phyloP scores from a whole-genome alignment of 2,329 filamentous ascomycete species.

The Penicillium sp. region DNA sequence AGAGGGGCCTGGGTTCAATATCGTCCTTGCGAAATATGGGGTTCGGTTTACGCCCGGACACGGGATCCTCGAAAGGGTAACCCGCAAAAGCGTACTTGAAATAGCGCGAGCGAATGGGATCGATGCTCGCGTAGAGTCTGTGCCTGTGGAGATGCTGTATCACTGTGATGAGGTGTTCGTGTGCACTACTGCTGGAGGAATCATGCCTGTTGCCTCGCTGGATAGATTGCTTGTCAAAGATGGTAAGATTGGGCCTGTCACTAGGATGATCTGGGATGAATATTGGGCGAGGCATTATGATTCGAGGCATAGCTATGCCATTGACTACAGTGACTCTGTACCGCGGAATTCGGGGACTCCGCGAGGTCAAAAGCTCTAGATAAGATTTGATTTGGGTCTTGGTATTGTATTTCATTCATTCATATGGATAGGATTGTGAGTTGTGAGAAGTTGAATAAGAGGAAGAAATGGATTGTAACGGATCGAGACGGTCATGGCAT shows the following conservation, averaged over 20 bases:
- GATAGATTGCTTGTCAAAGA: constrained; percentile 47
- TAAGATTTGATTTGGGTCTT: background rate
- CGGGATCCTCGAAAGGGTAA: constrained; percentile 53
- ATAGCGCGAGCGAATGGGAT: constrained; percentile 37
- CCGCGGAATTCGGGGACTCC: background rate
- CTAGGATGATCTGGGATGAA: constrained; percentile 52
- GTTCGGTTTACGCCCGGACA: constrained; percentile 50
- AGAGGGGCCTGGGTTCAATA: constrained; percentile 54
- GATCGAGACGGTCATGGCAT: background rate
- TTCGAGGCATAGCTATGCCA: constrained; percentile 34
- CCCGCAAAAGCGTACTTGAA: constrained; percentile 53
- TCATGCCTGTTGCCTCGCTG: constrained; percentile 54
- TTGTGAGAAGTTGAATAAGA: background rate
- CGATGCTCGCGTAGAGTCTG: constrained; percentile 43
- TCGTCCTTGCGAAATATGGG: constrained; percentile 50
- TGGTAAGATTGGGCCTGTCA: constrained; percentile 50
- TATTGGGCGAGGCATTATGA: constrained; percentile 55
- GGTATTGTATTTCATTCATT: background rate
- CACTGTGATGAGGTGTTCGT: constrained; percentile 54
- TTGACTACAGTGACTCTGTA: background rate
- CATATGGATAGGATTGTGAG: background rate
- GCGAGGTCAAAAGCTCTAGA: background rate
- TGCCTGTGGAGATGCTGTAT: constrained; percentile 47
- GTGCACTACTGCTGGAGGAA: constrained; percentile 56
- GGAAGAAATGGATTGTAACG: background rate